Base-by-base conservation (phyloP, 192 early-diverging fungal genomes). In the Coemansia brasiliensis region DNA sequence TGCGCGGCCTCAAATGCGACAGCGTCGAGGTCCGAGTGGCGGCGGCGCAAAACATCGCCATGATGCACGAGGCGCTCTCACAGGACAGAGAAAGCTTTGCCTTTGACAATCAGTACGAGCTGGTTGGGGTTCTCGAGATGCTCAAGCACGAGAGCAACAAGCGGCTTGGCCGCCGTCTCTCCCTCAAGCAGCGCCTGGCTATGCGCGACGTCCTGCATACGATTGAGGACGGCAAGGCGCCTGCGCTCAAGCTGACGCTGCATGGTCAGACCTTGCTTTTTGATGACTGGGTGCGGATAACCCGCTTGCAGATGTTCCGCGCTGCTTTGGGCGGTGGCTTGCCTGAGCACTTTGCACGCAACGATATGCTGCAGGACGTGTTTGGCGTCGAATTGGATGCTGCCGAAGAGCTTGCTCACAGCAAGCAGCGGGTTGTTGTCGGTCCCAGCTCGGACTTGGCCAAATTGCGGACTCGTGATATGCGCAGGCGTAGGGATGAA, bases 21-120 rank as follows among this genome's bases (percentile, higher is more conserved):
- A 57, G 68, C 15, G 82, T 88, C 21, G 85, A 89, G 8, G 69
- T 88, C 11, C 79, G 89, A 6, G 77, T 90, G 11, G 85, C 87
- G 11, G 72, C 85, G 2, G 90, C 85, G 26, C 87, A 89, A 74
- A 86, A 88, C 63, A 84, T 90, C 70, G 90, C 88, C 0, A 62
- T 89, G 40, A 81, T 90, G 69, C 81, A 89, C 50, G 83, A 87
- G 58, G 81, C 81, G 22, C 46, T 87, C 12, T 65, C 68, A 1
- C 55, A 54, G 9, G 69, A 74, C 32, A 2, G 32, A 7, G 4
- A 13, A 5, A 2, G 10, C 24, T 72, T 55, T 22, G 74, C 78
- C 27, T 86, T 86, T 48, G 84, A 85, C 20, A 77, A 77, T 41
- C 69, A 86, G 56, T 74, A 87, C 7, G 84, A 83, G 17, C 54